Percentiles rank a stretch among this genome's conserved stretches.
Conservation (phyloP, 495 filamentous ascomycete genomes). For the Podospora fimiseda region DNA sequence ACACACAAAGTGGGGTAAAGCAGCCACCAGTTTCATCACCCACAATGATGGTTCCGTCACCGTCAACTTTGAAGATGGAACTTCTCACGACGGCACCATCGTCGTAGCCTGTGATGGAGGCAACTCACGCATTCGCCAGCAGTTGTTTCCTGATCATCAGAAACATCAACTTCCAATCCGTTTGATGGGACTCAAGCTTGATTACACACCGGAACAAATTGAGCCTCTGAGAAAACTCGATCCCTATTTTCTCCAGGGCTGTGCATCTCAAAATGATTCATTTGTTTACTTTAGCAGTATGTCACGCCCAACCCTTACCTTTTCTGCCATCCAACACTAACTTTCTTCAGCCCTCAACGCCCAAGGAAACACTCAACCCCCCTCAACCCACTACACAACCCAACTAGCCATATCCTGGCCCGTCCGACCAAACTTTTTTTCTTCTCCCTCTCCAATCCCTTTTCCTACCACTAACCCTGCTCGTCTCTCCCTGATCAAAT, state of each 20-base stretch:
- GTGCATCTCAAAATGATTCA: slow-evolving; percentile 48
- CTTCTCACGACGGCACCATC: slow-evolving; percentile 18
- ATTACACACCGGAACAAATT: slow-evolving; percentile 25
- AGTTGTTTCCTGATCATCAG: slow-evolving; percentile 19
- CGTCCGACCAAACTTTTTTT: slow-evolving; percentile 21
- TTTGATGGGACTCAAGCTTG: slow-evolving; percentile 25
- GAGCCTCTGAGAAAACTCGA: slow-evolving; percentile 38
- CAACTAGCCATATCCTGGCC: slow-evolving; percentile 53
- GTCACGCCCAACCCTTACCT: not conserved
- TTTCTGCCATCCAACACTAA: not conserved
- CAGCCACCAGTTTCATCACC: slow-evolving; percentile 11
- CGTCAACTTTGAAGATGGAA: slow-evolving; percentile 26
- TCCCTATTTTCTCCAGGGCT: slow-evolving; percentile 56
- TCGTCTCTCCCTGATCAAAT: slow-evolving; percentile 46
- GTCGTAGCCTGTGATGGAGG: slow-evolving; percentile 30
- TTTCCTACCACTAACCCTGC: slow-evolving; percentile 38
- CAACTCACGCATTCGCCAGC: slow-evolving; percentile 21
- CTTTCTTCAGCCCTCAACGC: slow-evolving; percentile 19
- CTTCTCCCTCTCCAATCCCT: slow-evolving; percentile 16
- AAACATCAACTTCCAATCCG: slow-evolving; percentile 23
- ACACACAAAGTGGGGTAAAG: slow-evolving; percentile 32
- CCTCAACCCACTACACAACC: slow-evolving; percentile 22
- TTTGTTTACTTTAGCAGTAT: slow-evolving; percentile 37
- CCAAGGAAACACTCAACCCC: slow-evolving; percentile 17
- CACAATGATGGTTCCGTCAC: slow-evolving; percentile 16